A percentile compares a stretch with the other conserved stretches of the same genome.
Evolutionary conservation across 1,139 yeast genomes (phyloP).

Genomic region (Candida mesenterica): DNA sequence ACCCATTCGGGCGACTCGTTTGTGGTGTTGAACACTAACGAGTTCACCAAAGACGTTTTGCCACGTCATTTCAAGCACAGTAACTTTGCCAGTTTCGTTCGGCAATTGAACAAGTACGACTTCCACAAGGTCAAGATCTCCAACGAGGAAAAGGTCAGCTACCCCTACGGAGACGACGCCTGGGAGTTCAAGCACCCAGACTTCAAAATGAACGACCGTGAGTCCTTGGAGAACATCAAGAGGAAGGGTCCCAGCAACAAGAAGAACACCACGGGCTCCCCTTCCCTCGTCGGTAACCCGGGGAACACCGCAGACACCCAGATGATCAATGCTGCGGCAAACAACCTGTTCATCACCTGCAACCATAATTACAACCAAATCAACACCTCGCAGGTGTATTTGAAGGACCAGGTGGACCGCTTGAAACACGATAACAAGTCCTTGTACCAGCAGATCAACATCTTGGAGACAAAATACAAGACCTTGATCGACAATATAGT

Average conservation of each 20-base stretch:
- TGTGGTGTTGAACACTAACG: constrained; percentile 85
- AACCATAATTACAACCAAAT: constrained; percentile 11
- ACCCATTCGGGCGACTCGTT: constrained; percentile 78
- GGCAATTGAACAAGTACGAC: constrained; percentile 81
- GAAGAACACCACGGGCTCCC: constrained; percentile 9
- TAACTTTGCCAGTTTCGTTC: constrained; percentile 90
- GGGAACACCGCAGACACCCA: constrained; percentile 1
- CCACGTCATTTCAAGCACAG: constrained; percentile 84
- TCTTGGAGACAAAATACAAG: constrained; percentile 57
- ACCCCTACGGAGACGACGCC: constrained; percentile 72
- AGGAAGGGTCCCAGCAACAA: constrained; percentile 73
- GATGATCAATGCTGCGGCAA: constrained; percentile 1
- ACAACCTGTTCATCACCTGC: constrained; percentile 3
- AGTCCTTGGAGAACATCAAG: constrained; percentile 73
- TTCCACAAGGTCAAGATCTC: constrained; percentile 46
- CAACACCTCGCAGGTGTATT: constrained; percentile 12
- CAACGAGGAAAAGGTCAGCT: constrained; percentile 51
- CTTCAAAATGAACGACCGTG: constrained; percentile 69
- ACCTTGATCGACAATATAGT: constrained; percentile 62
- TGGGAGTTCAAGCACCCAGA: constrained; percentile 97
- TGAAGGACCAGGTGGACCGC: constrained; percentile 46
- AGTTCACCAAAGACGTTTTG: constrained; percentile 27
- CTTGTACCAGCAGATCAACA: constrained; percentile 43
- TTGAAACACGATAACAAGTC: constrained; percentile 41
- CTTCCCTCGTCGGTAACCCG: not conserved